These are phyloP conservation scores for Theileria equi DNA, from an alignment of 169 alveolate species.

Conservation along the genomic window DNA sequence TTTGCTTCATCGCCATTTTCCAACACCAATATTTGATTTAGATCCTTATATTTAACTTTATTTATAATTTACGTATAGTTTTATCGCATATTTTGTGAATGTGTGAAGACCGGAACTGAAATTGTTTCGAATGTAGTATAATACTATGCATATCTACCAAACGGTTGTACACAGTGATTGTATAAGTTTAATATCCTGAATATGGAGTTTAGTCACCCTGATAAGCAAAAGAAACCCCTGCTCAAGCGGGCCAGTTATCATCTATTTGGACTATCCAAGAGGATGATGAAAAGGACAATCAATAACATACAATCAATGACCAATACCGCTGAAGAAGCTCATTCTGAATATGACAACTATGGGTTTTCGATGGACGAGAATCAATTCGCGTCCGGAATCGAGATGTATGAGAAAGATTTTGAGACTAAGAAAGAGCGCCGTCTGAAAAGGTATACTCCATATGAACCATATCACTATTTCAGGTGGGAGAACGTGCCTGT, in stretches of 20 bases:
- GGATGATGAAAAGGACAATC: constrained; percentile 29
- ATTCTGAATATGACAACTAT: constrained; percentile 29
- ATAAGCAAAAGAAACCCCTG: neutral
- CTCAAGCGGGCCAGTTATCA: constrained; percentile 32
- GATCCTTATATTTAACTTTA: too few relatives aligned
- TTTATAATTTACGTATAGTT: too few relatives aligned
- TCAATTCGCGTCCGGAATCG: constrained; percentile 34
- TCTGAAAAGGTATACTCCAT: constrained; percentile 36
- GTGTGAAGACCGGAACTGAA: too few relatives aligned
- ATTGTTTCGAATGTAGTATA: too few relatives aligned
- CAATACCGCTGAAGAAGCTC: neutral
- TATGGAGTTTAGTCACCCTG: constrained; percentile 19
- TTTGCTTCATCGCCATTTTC: too few relatives aligned
- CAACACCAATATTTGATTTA: too few relatives aligned
- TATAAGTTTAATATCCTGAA: neutral
- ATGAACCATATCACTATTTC: too few relatives aligned
- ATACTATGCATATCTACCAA: neutral
- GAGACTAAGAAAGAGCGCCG: constrained; percentile 61
- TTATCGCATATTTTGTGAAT: too few relatives aligned
- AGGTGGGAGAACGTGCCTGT: constrained; percentile 49
- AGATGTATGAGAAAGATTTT: constrained; percentile 36
- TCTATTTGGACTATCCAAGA: constrained; percentile 49
- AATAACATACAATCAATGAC: neutral
- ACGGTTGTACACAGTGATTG: neutral
- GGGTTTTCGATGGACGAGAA: constrained; percentile 55